Conservation (phyloP, 2,329 filamentous ascomycete genomes). For the Aspergillus aculeatinus region DNA sequence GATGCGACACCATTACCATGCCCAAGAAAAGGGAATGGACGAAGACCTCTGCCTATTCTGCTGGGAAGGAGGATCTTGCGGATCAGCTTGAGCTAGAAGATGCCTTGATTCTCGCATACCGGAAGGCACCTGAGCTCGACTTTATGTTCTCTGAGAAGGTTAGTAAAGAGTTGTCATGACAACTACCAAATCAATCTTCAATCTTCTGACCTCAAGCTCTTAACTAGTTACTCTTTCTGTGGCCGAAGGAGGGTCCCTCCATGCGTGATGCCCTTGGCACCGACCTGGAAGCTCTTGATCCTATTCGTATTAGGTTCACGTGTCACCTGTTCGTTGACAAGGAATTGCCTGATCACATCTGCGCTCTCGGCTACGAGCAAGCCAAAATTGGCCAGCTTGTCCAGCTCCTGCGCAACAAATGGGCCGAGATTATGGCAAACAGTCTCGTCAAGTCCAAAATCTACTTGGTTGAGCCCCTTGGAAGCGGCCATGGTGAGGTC, state of each 20-base stretch:
- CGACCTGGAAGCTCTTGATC: constrained; percentile 47
- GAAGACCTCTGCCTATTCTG: constrained; percentile 27
- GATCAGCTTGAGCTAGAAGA: constrained; percentile 24
- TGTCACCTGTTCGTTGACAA: constrained; percentile 44
- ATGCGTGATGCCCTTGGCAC: constrained; percentile 43
- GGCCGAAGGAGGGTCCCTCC: constrained; percentile 46
- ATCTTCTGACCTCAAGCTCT: background rate
- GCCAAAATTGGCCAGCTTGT: constrained; percentile 41
- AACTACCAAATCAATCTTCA: no score
- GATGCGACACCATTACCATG: constrained; percentile 14
- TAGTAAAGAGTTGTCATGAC: background rate
- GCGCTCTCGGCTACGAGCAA: constrained; percentile 31
- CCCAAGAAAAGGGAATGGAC: constrained; percentile 24
- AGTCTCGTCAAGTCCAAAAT: constrained; percentile 32
- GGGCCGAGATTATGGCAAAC: constrained; percentile 30
- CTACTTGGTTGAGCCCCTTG: constrained; percentile 35
- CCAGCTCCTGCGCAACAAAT: constrained; percentile 26
- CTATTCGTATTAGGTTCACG: constrained; percentile 40
- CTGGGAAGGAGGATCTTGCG: constrained; percentile 26
- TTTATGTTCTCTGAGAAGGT: constrained; percentile 28
- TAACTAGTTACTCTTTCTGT: constrained; percentile 43
- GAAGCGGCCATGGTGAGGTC: constrained; percentile 25
- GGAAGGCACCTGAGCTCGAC: constrained; percentile 25
- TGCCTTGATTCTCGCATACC: constrained; percentile 24
- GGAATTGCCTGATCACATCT: constrained; percentile 30